Evolutionary conservation across 2,329 filamentous ascomycete genomes (phyloP), one percentile per base, ranked within the genome.

Genomic region (Thelonectria rubi): DNA sequence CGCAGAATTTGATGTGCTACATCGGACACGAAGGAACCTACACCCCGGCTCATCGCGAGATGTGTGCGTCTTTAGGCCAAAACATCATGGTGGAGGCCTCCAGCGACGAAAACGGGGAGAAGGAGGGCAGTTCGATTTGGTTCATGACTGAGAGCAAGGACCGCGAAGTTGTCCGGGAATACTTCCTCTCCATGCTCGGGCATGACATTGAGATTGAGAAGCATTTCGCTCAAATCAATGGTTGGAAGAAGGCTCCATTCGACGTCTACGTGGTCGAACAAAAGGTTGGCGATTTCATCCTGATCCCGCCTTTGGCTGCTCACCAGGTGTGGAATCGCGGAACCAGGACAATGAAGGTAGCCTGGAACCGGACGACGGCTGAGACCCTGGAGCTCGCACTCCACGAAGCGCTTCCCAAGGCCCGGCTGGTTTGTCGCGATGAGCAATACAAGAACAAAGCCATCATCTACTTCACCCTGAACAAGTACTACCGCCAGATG

Each of bases 381-480:
- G 93, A 98, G 72, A 98, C 95, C 0, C 83, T 99, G 3, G 91
- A 94, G 66, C 82, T 96, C 75, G 95, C 94, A 1, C 77, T 98
- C 18, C 85, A 88, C 61, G 95, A 98, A 79, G 93, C 94, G 1
- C 82, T 99, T 3, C 93, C 94, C 0, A 93, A 93, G 69, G 92
- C 94, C 10, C 87, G 93, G 12, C 86, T 97, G 68, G 94, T 98
- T 3, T 98, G 95, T 74, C 91, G 95, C 39, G 95, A 99, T 68
- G 95, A 99, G 75, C 94, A 98, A 76, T 99, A 99, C 82, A 98
- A 98, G 76, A 97, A 97, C 79, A 98, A 98, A 75, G 92, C 94
- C 5, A 97, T 98, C 60, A 84, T 97, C 46, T 97, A 94, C 76
- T 97, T 90, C 74, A 92, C 93, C 0, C 82, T 98, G 3, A 80